Conservation (phyloP, 106 monocot genomes). For the Vanilla planifolia region DNA sequence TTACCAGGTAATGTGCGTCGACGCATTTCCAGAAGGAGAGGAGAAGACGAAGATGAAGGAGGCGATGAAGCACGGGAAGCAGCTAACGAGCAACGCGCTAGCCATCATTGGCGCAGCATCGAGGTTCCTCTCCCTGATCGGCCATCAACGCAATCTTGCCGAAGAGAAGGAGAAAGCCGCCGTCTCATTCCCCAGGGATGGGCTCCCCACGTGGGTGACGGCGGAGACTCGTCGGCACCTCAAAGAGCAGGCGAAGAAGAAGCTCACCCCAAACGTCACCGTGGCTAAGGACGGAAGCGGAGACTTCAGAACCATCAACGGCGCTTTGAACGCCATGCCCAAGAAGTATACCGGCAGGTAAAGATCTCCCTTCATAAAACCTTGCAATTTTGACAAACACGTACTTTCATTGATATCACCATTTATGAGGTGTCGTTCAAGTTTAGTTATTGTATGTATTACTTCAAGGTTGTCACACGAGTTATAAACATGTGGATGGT, state of each 20-base stretch:
- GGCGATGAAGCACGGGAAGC: slow-evolving; percentile 40
- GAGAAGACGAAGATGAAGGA: slow-evolving; percentile 57
- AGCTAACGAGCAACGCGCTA: slow-evolving; percentile 73
- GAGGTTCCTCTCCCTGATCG: slow-evolving; percentile 20
- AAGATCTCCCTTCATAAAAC: too few relatives aligned
- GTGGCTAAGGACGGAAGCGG: slow-evolving; percentile 83
- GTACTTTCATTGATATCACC: too few relatives aligned
- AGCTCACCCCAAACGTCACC: slow-evolving; percentile 41
- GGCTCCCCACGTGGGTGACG: slow-evolving; percentile 34
- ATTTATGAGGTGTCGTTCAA: too few relatives aligned
- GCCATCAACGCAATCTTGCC: slow-evolving; percentile 19
- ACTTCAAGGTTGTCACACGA: too few relatives aligned
- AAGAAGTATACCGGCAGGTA: slow-evolving; percentile 51
- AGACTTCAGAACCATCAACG: slow-evolving; percentile 62
- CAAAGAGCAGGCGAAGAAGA: slow-evolving; percentile 13
- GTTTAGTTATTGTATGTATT: too few relatives aligned
- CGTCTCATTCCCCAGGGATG: slow-evolving; percentile 5
- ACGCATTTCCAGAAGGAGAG: slow-evolving; percentile 71
- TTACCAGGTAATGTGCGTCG: slow-evolving; percentile 81
- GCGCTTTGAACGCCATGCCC: slow-evolving; percentile 40
- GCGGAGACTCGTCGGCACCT: slow-evolving; percentile 42
- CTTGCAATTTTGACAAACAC: too few relatives aligned
- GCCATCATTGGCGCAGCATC: slow-evolving; percentile 43
- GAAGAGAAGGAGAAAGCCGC: slow-evolving; percentile 1
- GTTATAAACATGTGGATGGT: too few relatives aligned